Conservation (phyloP, 179 eudicot genomes). For the Spinacia oleracea region DNA sequence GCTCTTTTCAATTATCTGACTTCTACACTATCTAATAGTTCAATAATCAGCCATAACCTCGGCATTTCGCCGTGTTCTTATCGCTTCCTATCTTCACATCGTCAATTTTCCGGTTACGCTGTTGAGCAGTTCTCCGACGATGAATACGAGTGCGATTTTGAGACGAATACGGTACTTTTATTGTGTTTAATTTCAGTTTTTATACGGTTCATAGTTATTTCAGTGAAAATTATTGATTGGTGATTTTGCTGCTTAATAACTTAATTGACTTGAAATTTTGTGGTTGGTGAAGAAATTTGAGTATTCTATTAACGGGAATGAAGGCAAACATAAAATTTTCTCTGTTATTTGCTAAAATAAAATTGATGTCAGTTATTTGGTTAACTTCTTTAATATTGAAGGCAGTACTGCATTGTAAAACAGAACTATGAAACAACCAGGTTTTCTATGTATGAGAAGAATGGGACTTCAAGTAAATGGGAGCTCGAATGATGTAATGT, state of each 20-base stretch:
- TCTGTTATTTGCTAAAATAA: not conserved
- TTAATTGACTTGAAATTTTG: not conserved
- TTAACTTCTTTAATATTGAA: not conserved
- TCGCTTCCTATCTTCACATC: conserved; percentile 10
- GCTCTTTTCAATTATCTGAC: conserved; percentile 20
- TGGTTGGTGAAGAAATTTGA: not conserved
- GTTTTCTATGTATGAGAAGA: not conserved
- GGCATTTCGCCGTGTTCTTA: conserved; percentile 25
- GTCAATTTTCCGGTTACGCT: conserved; percentile 52
- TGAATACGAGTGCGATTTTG: conserved; percentile 92
- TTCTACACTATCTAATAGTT: conserved; percentile 17
- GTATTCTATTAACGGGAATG: not conserved
- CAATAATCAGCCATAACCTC: conserved; percentile 14
- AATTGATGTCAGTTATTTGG: not conserved
- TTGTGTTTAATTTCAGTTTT: not conserved
- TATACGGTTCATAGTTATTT: not conserved
- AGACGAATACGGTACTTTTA: conserved; percentile 52
- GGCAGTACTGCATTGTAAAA: not conserved
- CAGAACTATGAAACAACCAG: not conserved
- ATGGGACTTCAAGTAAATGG: not conserved
- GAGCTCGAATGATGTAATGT: not conserved
- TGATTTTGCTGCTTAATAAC: not conserved
- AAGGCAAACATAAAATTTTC: not conserved
- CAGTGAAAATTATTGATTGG: not conserved
- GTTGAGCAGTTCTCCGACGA: conserved; percentile 98